Evolutionary conservation across 257 asterid species (phyloP).

Genomic region (Solanum arcanum): DNA sequence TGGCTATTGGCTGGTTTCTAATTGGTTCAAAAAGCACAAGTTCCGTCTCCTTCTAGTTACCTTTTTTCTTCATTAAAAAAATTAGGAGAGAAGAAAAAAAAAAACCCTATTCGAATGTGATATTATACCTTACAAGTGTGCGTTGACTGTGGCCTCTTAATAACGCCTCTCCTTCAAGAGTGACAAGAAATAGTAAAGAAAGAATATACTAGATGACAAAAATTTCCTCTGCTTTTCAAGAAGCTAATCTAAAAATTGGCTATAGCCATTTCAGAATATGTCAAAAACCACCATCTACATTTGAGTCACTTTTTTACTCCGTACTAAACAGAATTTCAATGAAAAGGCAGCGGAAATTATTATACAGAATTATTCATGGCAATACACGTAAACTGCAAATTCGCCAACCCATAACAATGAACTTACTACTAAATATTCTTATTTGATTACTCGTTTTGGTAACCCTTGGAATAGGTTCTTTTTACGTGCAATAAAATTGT

Average conservation of each 20-base stretch:
- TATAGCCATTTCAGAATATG: not conserved
- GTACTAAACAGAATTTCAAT: not conserved
- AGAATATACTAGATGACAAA: not conserved
- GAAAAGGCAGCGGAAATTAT: not conserved
- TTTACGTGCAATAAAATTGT: not conserved
- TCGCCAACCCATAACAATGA: not conserved
- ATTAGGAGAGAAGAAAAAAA: not conserved
- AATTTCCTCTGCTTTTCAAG: not conserved
- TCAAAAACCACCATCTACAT: not conserved
- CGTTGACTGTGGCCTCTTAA: not conserved
- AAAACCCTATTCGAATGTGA: not conserved
- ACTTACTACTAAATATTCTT: not conserved
- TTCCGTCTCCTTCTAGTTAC: not conserved
- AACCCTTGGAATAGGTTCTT: not conserved
- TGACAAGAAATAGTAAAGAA: not conserved
- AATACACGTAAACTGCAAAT: not conserved
- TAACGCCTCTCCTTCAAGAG: not conserved
- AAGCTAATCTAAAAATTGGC: not conserved
- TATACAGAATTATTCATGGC: not conserved
- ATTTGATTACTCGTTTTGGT: not conserved
- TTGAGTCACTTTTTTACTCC: not conserved
- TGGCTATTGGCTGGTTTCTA: not conserved
- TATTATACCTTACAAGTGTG: not conserved
- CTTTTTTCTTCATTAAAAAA: not conserved
- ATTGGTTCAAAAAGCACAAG: not conserved